Evolutionary conservation across 2,329 filamentous ascomycete genomes (phyloP), one percentile per base, ranked within the genome.

Genomic region (Penicillium sp.): DNA sequence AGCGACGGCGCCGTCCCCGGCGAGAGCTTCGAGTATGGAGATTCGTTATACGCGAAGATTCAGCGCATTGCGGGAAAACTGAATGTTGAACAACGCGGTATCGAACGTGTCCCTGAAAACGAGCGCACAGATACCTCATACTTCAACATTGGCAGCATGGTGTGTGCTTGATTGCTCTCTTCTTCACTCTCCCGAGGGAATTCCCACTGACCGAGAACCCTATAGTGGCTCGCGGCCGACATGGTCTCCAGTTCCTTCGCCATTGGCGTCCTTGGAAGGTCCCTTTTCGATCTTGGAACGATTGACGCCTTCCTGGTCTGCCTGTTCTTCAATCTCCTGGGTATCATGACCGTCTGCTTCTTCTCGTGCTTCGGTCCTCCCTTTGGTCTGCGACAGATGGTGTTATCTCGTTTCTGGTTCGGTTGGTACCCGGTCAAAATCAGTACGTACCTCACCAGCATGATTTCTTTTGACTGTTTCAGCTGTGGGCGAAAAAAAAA

Each of bases 351-450:
- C 0, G 89, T 91, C 14, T 88, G 84, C 67, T 91, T 87, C 74
- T 92, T 92, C 78, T 89, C 87, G 2, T 89, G 85, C 16, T 91
- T 92, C 67, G 89, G 90, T 2, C 87, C 90, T 2, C 76, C 77
- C 8, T 91, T 91, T 61, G 90, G 89, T 3, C 78, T 92, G 59
- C 84, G 90, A 51, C 90, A 92, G 68, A 91, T 92, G 86, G 87
- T 92, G 1, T 79, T 92, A n/a, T 86, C 87, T 10, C 81, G 89
- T 31, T 92, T 88, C 74, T 92, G 82, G 75, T 92, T 91, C 69
- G 89, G 89, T 8, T 90, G 84, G 73, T 86, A 83, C 61, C 82
- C 81, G n/a, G 85, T 86, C 28, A 89, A 88, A 71, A 71, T 90
- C 61, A 83, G 85, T 87, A 75, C 71, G 81, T 53, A 28, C 3